These are phyloP conservation scores for Passalora sequoiae DNA, from an alignment of 2,329 filamentous ascomycete species.

Conservation along the genomic window DNA sequence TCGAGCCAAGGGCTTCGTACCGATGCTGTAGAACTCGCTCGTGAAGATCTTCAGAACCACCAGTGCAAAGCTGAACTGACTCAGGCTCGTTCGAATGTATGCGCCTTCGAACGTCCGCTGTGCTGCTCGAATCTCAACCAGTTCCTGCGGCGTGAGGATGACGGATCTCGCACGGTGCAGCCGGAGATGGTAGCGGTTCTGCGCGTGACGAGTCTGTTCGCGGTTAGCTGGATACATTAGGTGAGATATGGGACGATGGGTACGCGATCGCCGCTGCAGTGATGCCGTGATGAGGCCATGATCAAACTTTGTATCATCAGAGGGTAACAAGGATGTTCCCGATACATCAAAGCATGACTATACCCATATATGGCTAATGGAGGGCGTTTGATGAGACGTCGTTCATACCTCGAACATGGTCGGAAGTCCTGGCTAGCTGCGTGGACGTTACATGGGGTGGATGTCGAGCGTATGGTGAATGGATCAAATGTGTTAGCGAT, in stretches of 20 bases:
- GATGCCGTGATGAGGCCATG: background rate
- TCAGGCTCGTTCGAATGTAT: conserved; percentile 89
- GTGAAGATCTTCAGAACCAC: conserved; percentile 97
- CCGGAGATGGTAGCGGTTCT: conserved; percentile 71
- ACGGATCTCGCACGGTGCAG: conserved; percentile 80
- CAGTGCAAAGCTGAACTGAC: conserved; percentile 91
- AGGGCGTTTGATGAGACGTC: background rate
- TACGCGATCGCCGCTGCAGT: too few species aligned
- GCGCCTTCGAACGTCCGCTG: conserved; percentile 97
- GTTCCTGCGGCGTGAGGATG: conserved; percentile 72
- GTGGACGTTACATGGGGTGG: too few species aligned
- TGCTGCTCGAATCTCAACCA: conserved; percentile 89
- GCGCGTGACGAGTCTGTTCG: conserved; percentile 52
- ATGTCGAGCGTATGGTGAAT: too few species aligned
- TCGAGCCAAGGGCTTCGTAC: too few species aligned
- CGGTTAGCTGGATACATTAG: background rate
- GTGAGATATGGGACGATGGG: too few species aligned
- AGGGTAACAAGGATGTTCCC: conserved; percentile 7
- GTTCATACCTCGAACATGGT: conserved; percentile 11
- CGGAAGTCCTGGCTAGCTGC: too few species aligned
- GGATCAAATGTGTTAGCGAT: background rate
- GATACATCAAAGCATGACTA: background rate
- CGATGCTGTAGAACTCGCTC: conserved; percentile 90
- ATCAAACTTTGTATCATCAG: background rate
- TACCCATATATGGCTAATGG: too few species aligned